phyloP scores from a whole-genome alignment of 208 protist genomes.

The Trypanosomatidae sp. region DNA sequence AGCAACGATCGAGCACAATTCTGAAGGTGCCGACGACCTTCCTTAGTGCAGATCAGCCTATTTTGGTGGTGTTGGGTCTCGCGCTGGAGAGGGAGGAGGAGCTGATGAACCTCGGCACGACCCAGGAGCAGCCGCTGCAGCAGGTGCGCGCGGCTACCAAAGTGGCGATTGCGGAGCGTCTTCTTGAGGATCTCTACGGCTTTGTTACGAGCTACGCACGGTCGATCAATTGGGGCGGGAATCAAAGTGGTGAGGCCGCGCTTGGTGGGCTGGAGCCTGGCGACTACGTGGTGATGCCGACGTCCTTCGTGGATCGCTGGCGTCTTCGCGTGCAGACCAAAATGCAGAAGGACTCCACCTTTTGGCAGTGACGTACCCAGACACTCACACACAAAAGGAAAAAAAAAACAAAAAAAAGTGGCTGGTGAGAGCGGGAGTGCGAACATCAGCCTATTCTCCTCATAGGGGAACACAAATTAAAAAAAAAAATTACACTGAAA shows the following conservation, averaged over 20 bases:
- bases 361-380: too few relatives aligned
- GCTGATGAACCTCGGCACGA: slow-evolving; percentile 53
- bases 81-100: slow-evolving; percentile 55
- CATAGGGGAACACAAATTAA: too few relatives aligned
- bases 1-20: slow-evolving; percentile 49
- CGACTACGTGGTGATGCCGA: slow-evolving; percentile 69
- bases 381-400: not conserved
- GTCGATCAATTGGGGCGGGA: slow-evolving; percentile 8
- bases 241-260: not conserved
- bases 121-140: slow-evolving; percentile 42
- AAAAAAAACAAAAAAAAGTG: not conserved
- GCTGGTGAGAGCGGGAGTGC: too few relatives aligned
- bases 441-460: too few relatives aligned
- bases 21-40: slow-evolving; percentile 46
- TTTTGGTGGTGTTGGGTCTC: slow-evolving; percentile 59
- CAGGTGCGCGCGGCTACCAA: slow-evolving; percentile 55
- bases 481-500: too few relatives aligned
- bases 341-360: slow-evolving; percentile 60
- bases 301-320: slow-evolving; percentile 76
- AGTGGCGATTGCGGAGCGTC: slow-evolving; percentile 55
- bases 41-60: slow-evolving; percentile 22
- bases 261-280: slow-evolving; percentile 26
- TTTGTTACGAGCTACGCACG: slow-evolving; percentile 72
- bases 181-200: slow-evolving; percentile 74
- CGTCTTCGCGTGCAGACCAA: slow-evolving; percentile 39